Base-by-base conservation (phyloP, 2,329 filamentous ascomycete genomes). In the Penicillium hordei region DNA sequence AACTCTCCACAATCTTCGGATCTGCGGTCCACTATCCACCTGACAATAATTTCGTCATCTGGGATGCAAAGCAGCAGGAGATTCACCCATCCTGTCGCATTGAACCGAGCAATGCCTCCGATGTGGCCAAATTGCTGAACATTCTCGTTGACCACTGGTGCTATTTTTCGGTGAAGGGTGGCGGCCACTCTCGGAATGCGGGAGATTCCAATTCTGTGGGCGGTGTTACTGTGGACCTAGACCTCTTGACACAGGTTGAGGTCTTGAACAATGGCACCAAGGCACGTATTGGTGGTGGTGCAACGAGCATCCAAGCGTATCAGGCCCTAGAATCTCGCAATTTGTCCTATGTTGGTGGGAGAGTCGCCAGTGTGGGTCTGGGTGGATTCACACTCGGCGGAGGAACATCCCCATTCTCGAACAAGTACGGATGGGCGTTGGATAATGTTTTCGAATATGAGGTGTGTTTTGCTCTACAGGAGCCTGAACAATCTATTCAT, bases 171-270 rank as follows among this genome's bases (percentile, higher is more conserved):
- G 68, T 84, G 66, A 82, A 83, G 62, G 78, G 78, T 0, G 83
- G 82, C 19, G 83, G 82, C 1, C 82, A 85, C 66, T 81, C 80
- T 52, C 78, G 81, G 10, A 81, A 82, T 59, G 75, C 79, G 33
- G 78, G 78, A 63, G 80, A 78, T 50, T 75, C 81, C 4, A 84
- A 78, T 61, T 78, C 83, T 27, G 69, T 78, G 19, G 76, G 72
- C 2, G 67, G 62, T 21, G 62, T 68, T 21, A 67, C 65, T 13
- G 57, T 69, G 10, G 64, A 65, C 43, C 57, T 69, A 1, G 43
- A 60, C 17, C 50, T 50, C 3, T 44, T 68, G 34, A 60, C 55
- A 25, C 5, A 23, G 1, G 52, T 66, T 36, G 31, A 52, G 12
- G 40, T 52, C 6, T 15, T 31, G 8, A 17, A n/a, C 2, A 15